phyloP scores from a whole-genome alignment of 208 protist genomes.

The Tritrichomonas foetus region DNA sequence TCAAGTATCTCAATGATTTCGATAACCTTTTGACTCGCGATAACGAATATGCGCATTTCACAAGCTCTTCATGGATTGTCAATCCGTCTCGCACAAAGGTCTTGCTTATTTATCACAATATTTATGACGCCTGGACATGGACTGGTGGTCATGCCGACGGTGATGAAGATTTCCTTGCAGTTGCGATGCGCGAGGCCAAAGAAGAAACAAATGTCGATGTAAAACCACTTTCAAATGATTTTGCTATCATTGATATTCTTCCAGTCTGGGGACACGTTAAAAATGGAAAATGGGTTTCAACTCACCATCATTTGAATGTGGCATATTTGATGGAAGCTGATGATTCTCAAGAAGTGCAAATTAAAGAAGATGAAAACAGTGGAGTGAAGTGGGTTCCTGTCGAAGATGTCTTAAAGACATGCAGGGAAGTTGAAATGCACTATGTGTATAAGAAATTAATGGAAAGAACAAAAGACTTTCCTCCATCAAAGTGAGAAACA shows the following conservation, averaged over 20 bases:
- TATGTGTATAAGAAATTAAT: not conserved
- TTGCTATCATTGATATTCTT: not conserved
- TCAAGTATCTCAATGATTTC: not conserved
- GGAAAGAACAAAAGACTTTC: not conserved
- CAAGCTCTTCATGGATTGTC: conserved; percentile 1
- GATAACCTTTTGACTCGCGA: not conserved
- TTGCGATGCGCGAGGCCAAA: conserved; percentile 7
- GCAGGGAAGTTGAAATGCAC: not conserved
- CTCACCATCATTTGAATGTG: not conserved
- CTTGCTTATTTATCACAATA: conserved; percentile 14
- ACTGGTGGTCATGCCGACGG: conserved; percentile 19
- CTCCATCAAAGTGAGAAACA: not conserved
- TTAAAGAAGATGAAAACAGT: conserved; percentile 20
- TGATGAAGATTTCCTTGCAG: conserved; percentile 4
- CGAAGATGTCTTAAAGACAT: not conserved
- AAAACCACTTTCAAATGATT: not conserved
- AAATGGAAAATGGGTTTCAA: conserved; percentile 10
- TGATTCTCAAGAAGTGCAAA: not conserved
- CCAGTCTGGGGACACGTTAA: conserved; percentile 32
- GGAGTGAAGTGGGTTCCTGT: conserved; percentile 22
- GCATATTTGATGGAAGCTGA: conserved; percentile 5
- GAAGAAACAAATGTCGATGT: conserved; percentile 1
- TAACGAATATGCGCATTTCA: not conserved
- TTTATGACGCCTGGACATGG: conserved; percentile 24
- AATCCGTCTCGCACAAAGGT: not conserved